Conservation (phyloP, 768 basidiomycete species). For the Leucocoprinus birnbaumii region DNA sequence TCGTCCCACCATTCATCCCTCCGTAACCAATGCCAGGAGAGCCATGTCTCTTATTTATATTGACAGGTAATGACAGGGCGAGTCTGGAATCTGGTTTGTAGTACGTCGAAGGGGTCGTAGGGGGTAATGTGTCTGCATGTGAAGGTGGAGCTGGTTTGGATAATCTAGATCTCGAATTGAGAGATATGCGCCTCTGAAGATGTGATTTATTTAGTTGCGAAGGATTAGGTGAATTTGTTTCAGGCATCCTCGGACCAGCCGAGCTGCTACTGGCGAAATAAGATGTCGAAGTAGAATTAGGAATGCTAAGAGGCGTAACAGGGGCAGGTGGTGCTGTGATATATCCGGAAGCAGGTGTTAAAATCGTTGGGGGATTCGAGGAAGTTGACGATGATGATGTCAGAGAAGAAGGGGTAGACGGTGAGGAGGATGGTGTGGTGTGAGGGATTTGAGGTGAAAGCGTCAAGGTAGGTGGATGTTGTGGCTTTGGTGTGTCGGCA, state of each 20-base stretch:
- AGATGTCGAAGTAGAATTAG: too few relatives aligned
- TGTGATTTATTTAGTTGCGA: too few relatives aligned
- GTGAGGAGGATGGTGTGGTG: background rate
- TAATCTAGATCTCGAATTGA: background rate
- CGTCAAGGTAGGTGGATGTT: background rate
- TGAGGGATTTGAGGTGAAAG: background rate
- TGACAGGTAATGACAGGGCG: background rate
- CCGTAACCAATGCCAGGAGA: background rate
- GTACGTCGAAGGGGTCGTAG: background rate
- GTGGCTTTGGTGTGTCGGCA: background rate
- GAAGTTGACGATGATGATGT: background rate
- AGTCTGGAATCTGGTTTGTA: background rate
- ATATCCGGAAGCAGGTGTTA: background rate
- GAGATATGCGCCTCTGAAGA: background rate
- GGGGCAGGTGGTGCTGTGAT: slow-evolving; percentile 7
- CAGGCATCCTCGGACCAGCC: too few relatives aligned
- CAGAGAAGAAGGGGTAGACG: background rate
- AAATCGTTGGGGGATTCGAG: background rate
- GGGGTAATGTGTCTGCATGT: background rate
- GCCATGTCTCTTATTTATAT: background rate
- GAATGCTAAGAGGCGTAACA: background rate
- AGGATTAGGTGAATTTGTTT: too few relatives aligned
- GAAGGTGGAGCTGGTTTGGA: background rate
- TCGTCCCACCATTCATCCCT: background rate
- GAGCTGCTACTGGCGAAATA: too few relatives aligned